phyloP scores from a whole-genome alignment of 148 eudicot genomes.

The Rhododendron williamsianum region DNA sequence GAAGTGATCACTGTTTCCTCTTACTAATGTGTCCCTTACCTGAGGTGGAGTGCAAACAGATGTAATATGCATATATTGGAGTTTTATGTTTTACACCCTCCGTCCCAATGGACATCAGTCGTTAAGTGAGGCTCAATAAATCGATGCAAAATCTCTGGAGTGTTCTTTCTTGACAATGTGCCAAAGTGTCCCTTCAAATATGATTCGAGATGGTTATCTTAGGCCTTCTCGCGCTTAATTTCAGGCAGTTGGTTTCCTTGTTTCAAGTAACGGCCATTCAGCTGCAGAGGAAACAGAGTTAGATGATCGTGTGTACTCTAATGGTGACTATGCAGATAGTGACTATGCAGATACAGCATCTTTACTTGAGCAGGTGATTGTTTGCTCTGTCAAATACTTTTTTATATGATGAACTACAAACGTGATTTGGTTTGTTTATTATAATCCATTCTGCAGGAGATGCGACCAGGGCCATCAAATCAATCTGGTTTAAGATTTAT shows the following conservation, averaged over 20 bases:
- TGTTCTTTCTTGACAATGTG: conserved; percentile 1
- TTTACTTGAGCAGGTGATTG: conserved; percentile 76
- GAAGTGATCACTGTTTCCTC: background rate
- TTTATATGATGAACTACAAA: background rate
- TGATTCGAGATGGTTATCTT: background rate
- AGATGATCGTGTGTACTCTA: conserved; percentile 65
- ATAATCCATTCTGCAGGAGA: conserved; percentile 60
- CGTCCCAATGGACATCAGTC: background rate
- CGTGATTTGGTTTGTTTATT: conserved; percentile 14
- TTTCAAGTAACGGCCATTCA: conserved; percentile 59
- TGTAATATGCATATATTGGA: background rate
- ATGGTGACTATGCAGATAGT: conserved; percentile 52
- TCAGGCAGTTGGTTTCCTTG: conserved; percentile 92
- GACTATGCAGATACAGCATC: conserved; percentile 64
- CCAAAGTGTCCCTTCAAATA: background rate
- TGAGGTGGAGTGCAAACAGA: background rate
- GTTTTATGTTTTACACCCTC: background rate
- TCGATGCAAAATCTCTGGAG: background rate
- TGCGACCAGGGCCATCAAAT: conserved; percentile 58
- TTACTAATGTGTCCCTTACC: background rate
- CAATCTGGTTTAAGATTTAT: conserved; percentile 89
- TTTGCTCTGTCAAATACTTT: background rate
- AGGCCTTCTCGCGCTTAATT: conserved; percentile 11
- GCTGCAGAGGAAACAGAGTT: conserved; percentile 69
- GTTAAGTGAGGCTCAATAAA: background rate